Base-by-base conservation (phyloP, 176 grass and related monocot genomes). In the Bolboschoenus planiculmis region DNA sequence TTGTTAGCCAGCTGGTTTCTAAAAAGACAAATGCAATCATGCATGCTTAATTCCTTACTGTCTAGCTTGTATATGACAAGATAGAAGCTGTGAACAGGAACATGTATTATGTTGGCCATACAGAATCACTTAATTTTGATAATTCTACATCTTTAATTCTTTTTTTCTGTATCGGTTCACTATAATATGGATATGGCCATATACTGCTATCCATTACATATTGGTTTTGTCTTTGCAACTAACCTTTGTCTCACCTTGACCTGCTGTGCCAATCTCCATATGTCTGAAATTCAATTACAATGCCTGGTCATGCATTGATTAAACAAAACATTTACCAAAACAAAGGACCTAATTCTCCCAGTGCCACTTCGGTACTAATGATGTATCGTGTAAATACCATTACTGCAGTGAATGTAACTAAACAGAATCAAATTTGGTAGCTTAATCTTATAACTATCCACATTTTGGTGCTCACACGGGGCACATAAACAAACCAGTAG, bases 161-260 rank as follows among this genome's bases (percentile, higher is more conserved):
- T 15, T 20, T 62, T 16, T 31, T 15, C 7, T 65, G n/a, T 35
- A 36, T 66, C 16, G 7, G 4, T 66, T 18, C 31, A 66, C 15
- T n/a, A 40, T 10, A 39, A 70, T 51, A 50, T 76, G 24, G 24
- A 76, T 75, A 21, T 75, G 13, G 24, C 7, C 10, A 46, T 48
- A 48, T 48, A 48, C 11, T 75, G 20, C 70, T 29, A 29, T 14
- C 5, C 34, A 68, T 15, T 33, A 72, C 6, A 10, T 24, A 72
- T 72, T 44, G 67, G 39, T 20, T 36, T 72, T 46, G 67, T 72
- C 20, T 24, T 24, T 43, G 67, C 20, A 74, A 74, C 82, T 81
- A 91, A 98, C 95, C 95, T 93, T 95, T 98, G 95, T 57, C 95
- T 98, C 76, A 95, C 92, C 90, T 98, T 98, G 39, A 98, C 92